Base-by-base conservation (phyloP, 768 basidiomycete species). In the Gymnopilus junonius region DNA sequence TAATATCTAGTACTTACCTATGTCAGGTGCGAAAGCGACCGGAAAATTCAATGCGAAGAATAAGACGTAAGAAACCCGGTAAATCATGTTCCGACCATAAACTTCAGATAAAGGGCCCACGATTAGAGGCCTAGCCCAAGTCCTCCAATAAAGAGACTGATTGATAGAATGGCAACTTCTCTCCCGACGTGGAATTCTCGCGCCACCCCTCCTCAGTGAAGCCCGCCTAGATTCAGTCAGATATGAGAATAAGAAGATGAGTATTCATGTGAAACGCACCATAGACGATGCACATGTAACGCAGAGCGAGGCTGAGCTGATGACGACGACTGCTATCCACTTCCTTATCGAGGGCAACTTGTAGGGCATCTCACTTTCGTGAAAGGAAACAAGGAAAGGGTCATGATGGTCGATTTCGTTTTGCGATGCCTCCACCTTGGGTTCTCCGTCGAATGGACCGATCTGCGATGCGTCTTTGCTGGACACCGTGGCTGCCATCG, bases 21-120 rank as follows among this genome's bases (percentile, higher is more conserved):
- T 81, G 66, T 91, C 80, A 3, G 86, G 87, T 1, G 90, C 83
- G 63, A 94, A 93, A 1, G 91, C 89, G 6, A 91, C 86, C 0
- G 91, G 89, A 69, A 88, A 89, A 20, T 87, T 85, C 59, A 90
- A 82, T 1, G 84, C 69, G 67, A 91, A 85, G 71, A 91, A 88
- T 4, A 85, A 65, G 1, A 76, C 65, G 64, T 89, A 93, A 0
- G 90, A 88, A 3, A 81, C 66, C 12, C 81, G 78, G 70, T 94
- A 92, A 12, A 93, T 82, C 42, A 81, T 71, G 59, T 85, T 87
- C 48, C 88, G 79, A 2, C 93, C 91, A 68, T 87, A 85, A 17
- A 91, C 81, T 65, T 89, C 85, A 20, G 78, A 71, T 14, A 84
- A 74, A 0, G 84, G 82, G 3, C 88, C 84, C 43, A 84, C 77